Conservation (phyloP, 805 yeast genomes). For the Wickerhamomyces sydowiorum region DNA sequence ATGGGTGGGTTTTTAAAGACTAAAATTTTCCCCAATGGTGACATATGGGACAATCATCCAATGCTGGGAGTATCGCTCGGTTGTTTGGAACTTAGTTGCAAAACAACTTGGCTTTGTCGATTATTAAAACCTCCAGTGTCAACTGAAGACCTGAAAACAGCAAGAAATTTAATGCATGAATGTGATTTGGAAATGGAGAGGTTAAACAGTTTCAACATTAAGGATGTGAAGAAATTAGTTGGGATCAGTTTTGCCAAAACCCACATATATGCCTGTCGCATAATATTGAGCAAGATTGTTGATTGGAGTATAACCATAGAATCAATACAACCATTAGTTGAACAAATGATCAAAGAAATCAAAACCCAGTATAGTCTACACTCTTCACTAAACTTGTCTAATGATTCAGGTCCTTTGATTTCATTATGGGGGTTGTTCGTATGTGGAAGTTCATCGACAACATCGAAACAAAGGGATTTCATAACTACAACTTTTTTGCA, state of each 20-base stretch:
- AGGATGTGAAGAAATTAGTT: neutral
- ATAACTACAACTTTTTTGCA: conserved; percentile 9
- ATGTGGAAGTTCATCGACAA: conserved; percentile 15
- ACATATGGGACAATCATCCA: conserved; percentile 20
- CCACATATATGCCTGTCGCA: conserved; percentile 10
- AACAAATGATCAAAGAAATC: conserved; percentile 8
- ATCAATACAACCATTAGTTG: conserved; percentile 9
- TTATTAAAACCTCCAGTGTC: conserved; percentile 10
- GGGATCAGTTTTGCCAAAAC: conserved; percentile 13
- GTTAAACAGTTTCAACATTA: neutral
- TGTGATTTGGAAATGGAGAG: neutral
- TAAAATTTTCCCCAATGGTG: conserved; percentile 6
- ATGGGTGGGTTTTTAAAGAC: conserved; percentile 9
- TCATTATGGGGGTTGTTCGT: conserved; percentile 21
- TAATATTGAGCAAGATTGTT: conserved; percentile 13
- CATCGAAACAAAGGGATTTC: conserved; percentile 7
- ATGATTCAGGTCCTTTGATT: conserved; percentile 8
- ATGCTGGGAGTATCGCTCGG: conserved; percentile 15
- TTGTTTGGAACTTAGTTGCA: conserved; percentile 16
- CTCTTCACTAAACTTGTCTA: neutral
- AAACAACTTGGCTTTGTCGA: conserved; percentile 19
- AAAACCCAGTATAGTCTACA: neutral
- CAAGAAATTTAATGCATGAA: neutral
- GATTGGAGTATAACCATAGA: conserved; percentile 7
- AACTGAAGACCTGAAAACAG: conserved; percentile 4